Percentiles rank a stretch among this genome's conserved stretches.
Evolutionary conservation across 2,329 filamentous ascomycete species (phyloP).

Genomic region (Immersiporthe knoxdaviesiana): DNA sequence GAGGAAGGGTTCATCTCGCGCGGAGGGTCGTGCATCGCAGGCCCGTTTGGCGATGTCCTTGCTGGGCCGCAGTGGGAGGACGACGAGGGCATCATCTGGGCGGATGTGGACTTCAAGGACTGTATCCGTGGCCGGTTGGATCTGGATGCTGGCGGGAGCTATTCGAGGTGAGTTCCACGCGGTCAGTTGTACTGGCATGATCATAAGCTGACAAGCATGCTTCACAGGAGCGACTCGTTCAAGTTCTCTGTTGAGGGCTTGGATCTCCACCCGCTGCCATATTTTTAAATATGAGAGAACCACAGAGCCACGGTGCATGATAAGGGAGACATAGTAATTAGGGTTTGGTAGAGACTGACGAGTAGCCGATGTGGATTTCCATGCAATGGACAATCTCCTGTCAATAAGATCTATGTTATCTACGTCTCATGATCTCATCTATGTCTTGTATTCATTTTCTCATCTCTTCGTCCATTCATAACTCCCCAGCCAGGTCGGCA

Average conservation of each 20-base stretch:
- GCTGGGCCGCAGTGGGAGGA: conserved; percentile 86
- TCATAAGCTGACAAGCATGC: conserved; percentile 22
- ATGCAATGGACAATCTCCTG: not conserved
- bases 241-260: conserved; percentile 62
- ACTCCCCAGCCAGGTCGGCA: conserved; percentile 38
- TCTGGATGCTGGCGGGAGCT: conserved; percentile 82
- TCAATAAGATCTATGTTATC: too few relatives aligned
- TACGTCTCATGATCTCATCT: not conserved
- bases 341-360: not conserved
- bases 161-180: conserved; percentile 65
- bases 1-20: conserved; percentile 60
- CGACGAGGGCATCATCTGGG: conserved; percentile 65
- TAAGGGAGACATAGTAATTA: not conserved
- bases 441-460: too few relatives aligned
- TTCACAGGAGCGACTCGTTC: conserved; percentile 61
- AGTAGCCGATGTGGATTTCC: not conserved
- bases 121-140: conserved; percentile 82
- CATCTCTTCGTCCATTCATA: not conserved
- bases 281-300: conserved; percentile 32
- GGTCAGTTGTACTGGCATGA: not conserved
- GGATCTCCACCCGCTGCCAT: conserved; percentile 61
- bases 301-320: not conserved
- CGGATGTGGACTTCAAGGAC: conserved; percentile 85
- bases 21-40: conserved; percentile 82
- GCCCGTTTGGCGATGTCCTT: conserved; percentile 77